Base-by-base conservation (phyloP, 352 stramenopile species). In the Phytophthora hybrid region DNA sequence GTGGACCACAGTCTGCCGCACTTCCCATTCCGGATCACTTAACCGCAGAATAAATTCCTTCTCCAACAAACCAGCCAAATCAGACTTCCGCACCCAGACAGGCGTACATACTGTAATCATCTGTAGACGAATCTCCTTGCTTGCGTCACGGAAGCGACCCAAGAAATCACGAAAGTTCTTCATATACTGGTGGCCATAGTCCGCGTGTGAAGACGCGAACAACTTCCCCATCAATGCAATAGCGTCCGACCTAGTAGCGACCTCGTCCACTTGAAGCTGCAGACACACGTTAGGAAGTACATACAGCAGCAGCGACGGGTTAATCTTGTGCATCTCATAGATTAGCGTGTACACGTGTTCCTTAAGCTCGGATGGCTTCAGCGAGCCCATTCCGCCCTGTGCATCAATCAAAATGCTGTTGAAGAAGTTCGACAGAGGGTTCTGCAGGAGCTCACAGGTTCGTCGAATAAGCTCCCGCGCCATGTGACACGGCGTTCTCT, bases 151-250 rank as follows among this genome's bases (percentile, higher is more conserved):
- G 57, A 97, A 97, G n/a, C 90, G 81, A 26, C 87, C 88, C 44
- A 97, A 67, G 61, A 97, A 97, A 9, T 95, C 88, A 23, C 89
- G 85, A 37, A 97, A 96, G 41, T 84, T 95, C 59, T 94, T 93
- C 74, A 93, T 85, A 57, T 91, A 94, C 44, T 94, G 76, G 7
- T 89, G 79, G 0, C 85, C 87, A 53, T 92, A 95, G 21, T 95
- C 88, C 4, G 85, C 87, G 23, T 87, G 82, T 3, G 82, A 83
- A 0, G 88, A 95, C 13, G 88, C 87, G 69, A 97, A 97, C 13
- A 97, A 69, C 49, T 88, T 85, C 0, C 87, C 89, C 78, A 97
- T 89, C 0, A 96, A 58, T 37, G 85, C 79, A 41, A 97, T 85
- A 0, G 89, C 88, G 14, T 93, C 82, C 2, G 87, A 92, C 9